These are phyloP conservation scores for Austroboletus rostrupii DNA, from an alignment of 1,284 basidiomycete genomes.

Conservation along the genomic window DNA sequence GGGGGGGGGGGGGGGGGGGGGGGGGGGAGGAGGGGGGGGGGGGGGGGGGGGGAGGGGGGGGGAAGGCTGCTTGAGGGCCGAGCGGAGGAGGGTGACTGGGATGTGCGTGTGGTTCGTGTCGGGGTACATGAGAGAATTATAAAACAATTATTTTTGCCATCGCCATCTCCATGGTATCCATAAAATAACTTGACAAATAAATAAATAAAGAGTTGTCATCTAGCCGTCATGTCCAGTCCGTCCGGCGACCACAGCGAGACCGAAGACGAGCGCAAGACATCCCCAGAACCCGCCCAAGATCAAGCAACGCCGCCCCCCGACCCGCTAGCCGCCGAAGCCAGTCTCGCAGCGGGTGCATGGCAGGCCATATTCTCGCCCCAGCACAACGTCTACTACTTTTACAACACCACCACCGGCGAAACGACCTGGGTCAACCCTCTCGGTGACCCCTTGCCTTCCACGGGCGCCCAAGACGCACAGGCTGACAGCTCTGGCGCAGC, in stretches of 20 bases:
- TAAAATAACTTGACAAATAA: neutral
- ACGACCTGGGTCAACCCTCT: slow-evolving; percentile 90
- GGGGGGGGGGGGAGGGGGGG: slow-evolving; percentile 29
- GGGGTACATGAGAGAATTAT: neutral
- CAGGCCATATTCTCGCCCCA: slow-evolving; percentile 83
- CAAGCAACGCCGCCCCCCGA: slow-evolving; percentile 7
- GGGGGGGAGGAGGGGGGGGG: slow-evolving; percentile 11
- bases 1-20: slow-evolving; percentile 18
- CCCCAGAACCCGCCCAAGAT: slow-evolving; percentile 3
- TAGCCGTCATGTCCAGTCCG: slow-evolving; percentile 10
- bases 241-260: slow-evolving; percentile 1
- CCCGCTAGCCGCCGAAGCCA: slow-evolving; percentile 16
- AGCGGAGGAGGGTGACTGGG: slow-evolving; percentile 35
- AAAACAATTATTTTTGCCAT: slow-evolving; percentile 9
- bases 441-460: slow-evolving; percentile 30
- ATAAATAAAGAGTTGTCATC: neutral
- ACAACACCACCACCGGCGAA: slow-evolving; percentile 73
- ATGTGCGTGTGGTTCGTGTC: slow-evolving; percentile 15
- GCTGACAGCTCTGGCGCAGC: neutral
- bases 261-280: slow-evolving; percentile 1
- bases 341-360: slow-evolving; percentile 50
- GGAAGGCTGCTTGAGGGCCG: slow-evolving; percentile 46
- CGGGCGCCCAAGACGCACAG: slow-evolving; percentile 3
- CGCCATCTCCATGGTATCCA: neutral
- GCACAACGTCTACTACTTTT: slow-evolving; percentile 86